Base-by-base conservation (phyloP, 208 protist species). In the Leishmania lainsoni region DNA sequence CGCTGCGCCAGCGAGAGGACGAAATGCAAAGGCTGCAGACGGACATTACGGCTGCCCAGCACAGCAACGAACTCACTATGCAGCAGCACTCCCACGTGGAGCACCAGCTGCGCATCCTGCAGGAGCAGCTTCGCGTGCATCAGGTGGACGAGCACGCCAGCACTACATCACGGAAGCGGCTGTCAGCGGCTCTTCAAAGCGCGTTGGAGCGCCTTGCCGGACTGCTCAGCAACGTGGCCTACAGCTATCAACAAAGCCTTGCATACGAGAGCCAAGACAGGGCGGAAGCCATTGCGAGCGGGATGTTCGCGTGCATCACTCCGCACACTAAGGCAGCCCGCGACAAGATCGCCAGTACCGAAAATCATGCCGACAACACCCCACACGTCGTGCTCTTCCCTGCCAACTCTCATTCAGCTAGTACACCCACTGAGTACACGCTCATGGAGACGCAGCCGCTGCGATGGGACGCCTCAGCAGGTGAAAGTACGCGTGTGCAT, bases 11-110 rank as follows among this genome's bases (percentile, higher is more conserved):
- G 70, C 79, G 76, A 54, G 82, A 94, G 16, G 83, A 26, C 42
- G 85, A 74, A 1, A 80, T 81, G 51, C 76, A 75, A 16, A 58
- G 49, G 29, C 65, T 92, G 65, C 75, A 92, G 58, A 75, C 42
- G 26, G 78, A 85, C n/a, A 65, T 89, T 12, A 73, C 42, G 29
- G 42, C 49, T 35, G 66, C 72, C 10, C 65, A 32, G 32, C 70
- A 81, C 54, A 75, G 39, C 5, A 49, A 35, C 20, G 80, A 79
- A 5, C 66, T 90, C 8, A 32, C 76, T 4, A 16, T 49, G 66
- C 79, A 89, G 76, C 83, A 89, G 84, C 69, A 82, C 32, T 63
- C 45, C 14, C 32, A 42, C 2, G 2, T 87, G 26, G 66, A 76
- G 56, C 72, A 77, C 32, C 73, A 85, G 39, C 76, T 85, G 69